Evolutionary conservation across 495 filamentous ascomycete species (phyloP), one percentile per base, ranked within the genome.

Genomic region (Acidiella bohemica): DNA sequence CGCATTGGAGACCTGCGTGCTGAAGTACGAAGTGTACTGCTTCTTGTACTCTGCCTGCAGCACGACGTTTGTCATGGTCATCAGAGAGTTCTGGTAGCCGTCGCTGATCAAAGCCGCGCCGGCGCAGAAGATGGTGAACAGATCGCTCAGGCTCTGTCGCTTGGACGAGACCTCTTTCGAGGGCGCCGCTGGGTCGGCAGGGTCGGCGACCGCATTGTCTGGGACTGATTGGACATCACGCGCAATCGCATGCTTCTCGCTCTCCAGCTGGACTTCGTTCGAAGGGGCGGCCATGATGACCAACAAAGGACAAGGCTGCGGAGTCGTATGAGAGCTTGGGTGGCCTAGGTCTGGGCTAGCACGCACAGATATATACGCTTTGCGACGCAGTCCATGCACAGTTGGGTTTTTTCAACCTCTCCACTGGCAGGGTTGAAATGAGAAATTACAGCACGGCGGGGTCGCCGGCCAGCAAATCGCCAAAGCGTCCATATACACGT

Each of bases 1-100:
- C n/a, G 70, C 60, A 45, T 73, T 73, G 13, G 65, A 68, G 2
- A 73, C 62, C 11, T 65, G 64, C 0, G 67, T 70, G 21, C 22
- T 32, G 30, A 65, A 61, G 7, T 47, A 38, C 4, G 60, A 49
- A 1, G 66, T 68, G 24, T 67, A 69, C 23, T 68, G 36, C 33
- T 62, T 59, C 11, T 60, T 59, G 31, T 70, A 70, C 42, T 68
- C 56, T 13, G 59, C 57, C 20, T 60, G 63, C 45, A 70, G 53
- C 7, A 71, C 47, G 20, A 71, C 67, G 47, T 71, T 71, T 8
- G 59, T 60, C 65, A 68, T 70, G 4, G 67, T 70, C 67, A 70
- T 71, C n/a, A 68, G 44, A 28, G 64, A 68, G 35, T 69, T 70
- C 36, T 70, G 66, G 37, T 71, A 71, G 34, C 67, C 67, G 62